Evolutionary conservation across 768 basidiomycete species (phyloP).

Genomic region (Pisolithus albus): DNA sequence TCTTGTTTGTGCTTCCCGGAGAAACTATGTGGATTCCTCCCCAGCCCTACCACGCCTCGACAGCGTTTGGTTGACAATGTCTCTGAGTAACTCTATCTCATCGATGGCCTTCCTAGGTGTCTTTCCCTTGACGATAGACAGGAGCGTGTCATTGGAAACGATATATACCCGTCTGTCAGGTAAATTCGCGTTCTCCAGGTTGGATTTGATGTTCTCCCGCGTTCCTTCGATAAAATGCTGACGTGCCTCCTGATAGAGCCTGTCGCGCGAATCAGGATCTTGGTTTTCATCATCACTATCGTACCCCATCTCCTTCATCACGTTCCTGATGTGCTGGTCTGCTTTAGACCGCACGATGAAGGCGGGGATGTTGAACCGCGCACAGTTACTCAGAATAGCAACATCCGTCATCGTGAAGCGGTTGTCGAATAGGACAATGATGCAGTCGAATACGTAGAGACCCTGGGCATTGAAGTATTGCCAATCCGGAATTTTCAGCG

Average conservation of each 20-base stretch:
- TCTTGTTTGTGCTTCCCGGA: not conserved
- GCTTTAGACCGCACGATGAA: constrained; percentile 34
- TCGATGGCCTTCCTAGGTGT: constrained; percentile 16
- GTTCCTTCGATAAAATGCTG: constrained; percentile 18
- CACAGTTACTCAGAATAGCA: constrained; percentile 27
- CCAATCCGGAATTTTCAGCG: constrained; percentile 26
- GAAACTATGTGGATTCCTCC: not conserved
- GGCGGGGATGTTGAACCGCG: constrained; percentile 25
- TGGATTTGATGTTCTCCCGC: constrained; percentile 9
- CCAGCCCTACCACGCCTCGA: not conserved
- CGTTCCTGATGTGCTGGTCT: constrained; percentile 23
- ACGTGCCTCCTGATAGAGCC: constrained; percentile 11
- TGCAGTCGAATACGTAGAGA: constrained; percentile 30
- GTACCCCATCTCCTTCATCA: constrained; percentile 12
- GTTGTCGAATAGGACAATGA: constrained; percentile 28
- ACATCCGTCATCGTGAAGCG: constrained; percentile 30
- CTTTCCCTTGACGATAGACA: constrained; percentile 13
- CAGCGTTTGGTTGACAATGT: constrained; percentile 5
- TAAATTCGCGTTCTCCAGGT: constrained; percentile 18
- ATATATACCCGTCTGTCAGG: constrained; percentile 23
- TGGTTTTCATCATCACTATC: constrained; percentile 9
- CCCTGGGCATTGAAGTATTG: constrained; percentile 34
- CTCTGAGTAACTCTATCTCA: constrained; percentile 17
- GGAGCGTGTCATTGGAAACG: constrained; percentile 16
- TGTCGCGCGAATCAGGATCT: constrained; percentile 1